phyloP scores from a whole-genome alignment of 2,329 filamentous ascomycete genomes.

The Plenodomus tracheiphilus region DNA sequence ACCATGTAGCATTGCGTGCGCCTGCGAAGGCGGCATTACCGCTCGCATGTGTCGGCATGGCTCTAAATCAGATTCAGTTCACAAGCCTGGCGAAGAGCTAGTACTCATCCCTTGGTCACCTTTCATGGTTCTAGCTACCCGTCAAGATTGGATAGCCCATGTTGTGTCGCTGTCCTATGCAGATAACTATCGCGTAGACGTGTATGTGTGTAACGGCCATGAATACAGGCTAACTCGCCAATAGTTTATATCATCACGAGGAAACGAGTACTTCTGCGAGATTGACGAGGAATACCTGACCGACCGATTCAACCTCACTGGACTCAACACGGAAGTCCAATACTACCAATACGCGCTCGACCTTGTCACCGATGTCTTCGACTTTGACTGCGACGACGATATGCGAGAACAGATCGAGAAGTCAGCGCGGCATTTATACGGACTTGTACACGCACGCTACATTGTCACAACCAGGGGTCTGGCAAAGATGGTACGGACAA shows the following conservation, averaged over 20 bases:
- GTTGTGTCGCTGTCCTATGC: background rate
- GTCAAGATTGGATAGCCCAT: background rate
- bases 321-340: conserved; percentile 94
- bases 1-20: conserved; percentile 6
- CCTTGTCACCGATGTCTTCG: conserved; percentile 96
- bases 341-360: conserved; percentile 99
- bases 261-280: conserved; percentile 99
- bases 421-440: conserved; percentile 92
- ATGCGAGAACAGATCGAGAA: conserved; percentile 98
- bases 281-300: conserved; percentile 99
- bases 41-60: conserved; percentile 6
- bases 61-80: conserved; percentile 1
- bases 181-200: conserved; percentile 2
- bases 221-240: conserved; percentile 9
- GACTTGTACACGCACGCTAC: conserved; percentile 92
- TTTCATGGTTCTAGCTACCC: conserved; percentile 4
- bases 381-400: conserved; percentile 97
- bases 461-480: conserved; percentile 94
- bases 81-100: background rate
- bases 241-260: conserved; percentile 95
- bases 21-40: conserved; percentile 6
- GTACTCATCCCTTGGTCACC: conserved; percentile 1
- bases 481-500: conserved; percentile 82
- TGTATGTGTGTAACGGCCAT: background rate
- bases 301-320: conserved; percentile 96